phyloP scores from a whole-genome alignment of 192 early-diverging fungal species.

The Kickxella alabastrina region DNA sequence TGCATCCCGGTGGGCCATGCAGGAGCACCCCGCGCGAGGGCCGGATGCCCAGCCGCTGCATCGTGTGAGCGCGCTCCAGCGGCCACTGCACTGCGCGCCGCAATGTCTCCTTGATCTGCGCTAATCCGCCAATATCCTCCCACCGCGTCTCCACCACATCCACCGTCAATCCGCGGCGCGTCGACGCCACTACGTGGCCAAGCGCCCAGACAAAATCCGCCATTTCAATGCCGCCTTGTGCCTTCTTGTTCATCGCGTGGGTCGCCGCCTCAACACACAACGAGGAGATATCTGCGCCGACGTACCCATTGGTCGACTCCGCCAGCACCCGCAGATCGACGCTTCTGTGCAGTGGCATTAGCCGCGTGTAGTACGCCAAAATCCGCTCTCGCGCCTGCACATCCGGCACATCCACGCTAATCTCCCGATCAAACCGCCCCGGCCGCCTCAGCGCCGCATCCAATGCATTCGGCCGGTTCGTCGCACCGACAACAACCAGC shows the following conservation, averaged over 20 bases:
- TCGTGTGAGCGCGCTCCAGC: constrained; percentile 61
- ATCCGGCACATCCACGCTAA: constrained; percentile 84
- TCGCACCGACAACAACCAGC: constrained; percentile 96
- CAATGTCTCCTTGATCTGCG: constrained; percentile 72
- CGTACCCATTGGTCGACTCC: constrained; percentile 80
- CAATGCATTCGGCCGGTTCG: constrained; percentile 94
- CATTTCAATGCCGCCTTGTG: constrained; percentile 54
- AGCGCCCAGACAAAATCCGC: constrained; percentile 66
- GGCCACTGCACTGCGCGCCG: constrained; percentile 91
- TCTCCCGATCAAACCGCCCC: constrained; percentile 96
- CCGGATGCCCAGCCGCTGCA: constrained; percentile 70
- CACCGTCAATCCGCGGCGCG: constrained; percentile 63
- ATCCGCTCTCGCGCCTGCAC: constrained; percentile 60
- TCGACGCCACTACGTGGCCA: constrained; percentile 61
- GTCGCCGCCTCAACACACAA: constrained; percentile 79
- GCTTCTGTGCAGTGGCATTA: constrained; percentile 51
- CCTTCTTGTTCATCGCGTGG: constrained; percentile 5
- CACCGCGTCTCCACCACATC: constrained; percentile 62
- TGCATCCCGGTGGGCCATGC: constrained; percentile 96
- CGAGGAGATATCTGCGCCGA: constrained; percentile 87
- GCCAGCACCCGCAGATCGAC: constrained; percentile 59
- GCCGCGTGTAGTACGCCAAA: constrained; percentile 55
- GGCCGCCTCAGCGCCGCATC: constrained; percentile 94
- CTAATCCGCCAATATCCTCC: constrained; percentile 87
- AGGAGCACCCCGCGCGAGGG: constrained; percentile 87